Percentiles rank a stretch among this genome's conserved stretches.
These are phyloP conservation scores for Citrus sinensis DNA, from an alignment of 345 rosid species.

Conservation along the genomic window DNA sequence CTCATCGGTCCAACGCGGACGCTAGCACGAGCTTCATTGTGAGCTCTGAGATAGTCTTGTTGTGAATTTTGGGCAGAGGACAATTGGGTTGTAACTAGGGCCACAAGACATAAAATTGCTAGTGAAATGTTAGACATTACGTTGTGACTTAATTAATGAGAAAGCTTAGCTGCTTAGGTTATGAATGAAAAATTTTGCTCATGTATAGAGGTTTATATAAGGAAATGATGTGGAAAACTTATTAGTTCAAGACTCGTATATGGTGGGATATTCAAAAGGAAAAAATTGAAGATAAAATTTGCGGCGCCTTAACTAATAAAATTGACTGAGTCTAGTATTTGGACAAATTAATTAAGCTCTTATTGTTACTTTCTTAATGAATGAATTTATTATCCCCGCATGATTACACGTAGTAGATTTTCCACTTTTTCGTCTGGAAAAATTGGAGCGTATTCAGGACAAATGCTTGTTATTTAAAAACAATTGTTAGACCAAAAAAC, in stretches of 20 bases:
- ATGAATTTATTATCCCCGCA: too few relatives aligned
- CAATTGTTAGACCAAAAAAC: background rate
- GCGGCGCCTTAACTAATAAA: background rate
- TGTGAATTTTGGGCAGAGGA: constrained; percentile 29
- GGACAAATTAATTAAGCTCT: too few relatives aligned
- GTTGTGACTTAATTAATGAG: background rate
- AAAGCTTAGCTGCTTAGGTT: background rate
- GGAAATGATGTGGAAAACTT: background rate
- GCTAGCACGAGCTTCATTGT: constrained; percentile 43
- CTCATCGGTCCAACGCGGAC: constrained; percentile 39
- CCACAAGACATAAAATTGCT: background rate
- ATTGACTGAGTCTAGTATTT: background rate
- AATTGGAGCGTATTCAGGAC: too few relatives aligned
- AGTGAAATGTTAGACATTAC: background rate
- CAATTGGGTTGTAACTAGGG: background rate
- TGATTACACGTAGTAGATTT: too few relatives aligned
- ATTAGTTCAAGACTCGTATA: background rate
- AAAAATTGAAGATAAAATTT: background rate
- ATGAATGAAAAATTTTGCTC: background rate
- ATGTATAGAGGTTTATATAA: background rate
- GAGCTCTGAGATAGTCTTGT: constrained; percentile 40
- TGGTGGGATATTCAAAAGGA: background rate
- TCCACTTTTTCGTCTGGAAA: too few relatives aligned
- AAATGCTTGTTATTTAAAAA: background rate
- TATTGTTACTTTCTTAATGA: too few relatives aligned